A percentile compares a stretch with the other conserved stretches of the same genome.
phyloP scores from a whole-genome alignment of 2,329 filamentous ascomycete species.

The Cordyceps cateniannulata region DNA sequence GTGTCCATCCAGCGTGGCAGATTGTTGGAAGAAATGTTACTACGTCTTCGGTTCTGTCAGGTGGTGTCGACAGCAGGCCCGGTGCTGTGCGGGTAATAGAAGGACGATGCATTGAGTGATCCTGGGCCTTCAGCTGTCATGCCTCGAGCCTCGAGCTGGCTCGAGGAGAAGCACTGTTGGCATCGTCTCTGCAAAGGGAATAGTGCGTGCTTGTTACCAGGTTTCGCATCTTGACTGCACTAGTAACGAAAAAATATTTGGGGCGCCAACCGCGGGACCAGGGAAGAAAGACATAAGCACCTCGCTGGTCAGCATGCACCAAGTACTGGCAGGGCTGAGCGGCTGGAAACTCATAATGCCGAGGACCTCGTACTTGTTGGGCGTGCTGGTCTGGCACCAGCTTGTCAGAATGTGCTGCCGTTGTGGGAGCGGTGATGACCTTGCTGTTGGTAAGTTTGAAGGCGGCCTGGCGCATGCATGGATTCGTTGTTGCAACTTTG shows the following conservation, averaged over 20 bases:
- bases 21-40: no score
- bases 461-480: neutral
- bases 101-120: neutral
- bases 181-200: neutral
- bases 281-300: neutral
- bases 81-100: neutral
- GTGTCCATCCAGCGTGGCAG: neutral
- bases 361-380: neutral
- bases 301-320: neutral
- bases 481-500: neutral
- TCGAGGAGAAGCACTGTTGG: neutral
- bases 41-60: no score
- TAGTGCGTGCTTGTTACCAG: neutral
- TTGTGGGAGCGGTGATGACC: neutral
- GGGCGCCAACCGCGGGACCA: constrained; percentile 3
- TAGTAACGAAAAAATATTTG: neutral
- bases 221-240: neutral
- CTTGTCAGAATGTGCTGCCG: neutral
- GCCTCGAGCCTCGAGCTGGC: neutral
- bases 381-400: neutral
- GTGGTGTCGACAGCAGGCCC: no score
- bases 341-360: neutral
- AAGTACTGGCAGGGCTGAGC: neutral
- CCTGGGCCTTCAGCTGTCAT: neutral
- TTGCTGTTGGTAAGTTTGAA: neutral